Conservation (phyloP, 768 basidiomycete species). For the Boletus sp. region DNA sequence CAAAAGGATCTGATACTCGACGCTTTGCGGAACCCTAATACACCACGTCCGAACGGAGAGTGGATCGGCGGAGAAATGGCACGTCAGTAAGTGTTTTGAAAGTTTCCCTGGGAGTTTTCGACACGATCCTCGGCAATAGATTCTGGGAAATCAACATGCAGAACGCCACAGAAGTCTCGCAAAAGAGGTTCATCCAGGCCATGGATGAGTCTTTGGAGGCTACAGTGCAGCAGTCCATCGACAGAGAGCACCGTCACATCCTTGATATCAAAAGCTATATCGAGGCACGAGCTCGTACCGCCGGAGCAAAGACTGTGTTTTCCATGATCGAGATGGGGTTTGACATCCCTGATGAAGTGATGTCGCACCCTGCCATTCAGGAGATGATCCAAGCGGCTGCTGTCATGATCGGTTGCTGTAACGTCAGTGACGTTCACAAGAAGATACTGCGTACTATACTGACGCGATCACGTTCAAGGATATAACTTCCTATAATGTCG, state of each 20-base stretch:
- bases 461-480: too few species aligned
- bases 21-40: conserved; percentile 12
- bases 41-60: conserved; percentile 13
- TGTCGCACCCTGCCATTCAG: conserved; percentile 38
- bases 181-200: conserved; percentile 1
- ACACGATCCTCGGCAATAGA: background rate
- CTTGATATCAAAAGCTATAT: conserved; percentile 42
- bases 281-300: background rate
- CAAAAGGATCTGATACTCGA: conserved; percentile 24
- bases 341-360: conserved; percentile 38
- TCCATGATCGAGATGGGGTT: conserved; percentile 7
- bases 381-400: conserved; percentile 26
- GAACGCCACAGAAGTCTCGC: background rate
- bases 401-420: conserved; percentile 38
- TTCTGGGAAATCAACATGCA: conserved; percentile 13
- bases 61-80: conserved; percentile 14
- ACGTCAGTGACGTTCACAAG: conserved; percentile 23
- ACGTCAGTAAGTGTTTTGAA: conserved; percentile 12
- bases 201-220: conserved; percentile 2
- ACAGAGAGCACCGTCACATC: conserved; percentile 16
- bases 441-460: too few species aligned
- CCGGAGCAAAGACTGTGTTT: too few species aligned
- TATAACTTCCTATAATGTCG: too few species aligned
- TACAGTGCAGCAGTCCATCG: conserved; percentile 3
- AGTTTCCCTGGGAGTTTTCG: too few species aligned